Conservation (phyloP, 768 basidiomycete species). For the Suillus clintonianus region DNA sequence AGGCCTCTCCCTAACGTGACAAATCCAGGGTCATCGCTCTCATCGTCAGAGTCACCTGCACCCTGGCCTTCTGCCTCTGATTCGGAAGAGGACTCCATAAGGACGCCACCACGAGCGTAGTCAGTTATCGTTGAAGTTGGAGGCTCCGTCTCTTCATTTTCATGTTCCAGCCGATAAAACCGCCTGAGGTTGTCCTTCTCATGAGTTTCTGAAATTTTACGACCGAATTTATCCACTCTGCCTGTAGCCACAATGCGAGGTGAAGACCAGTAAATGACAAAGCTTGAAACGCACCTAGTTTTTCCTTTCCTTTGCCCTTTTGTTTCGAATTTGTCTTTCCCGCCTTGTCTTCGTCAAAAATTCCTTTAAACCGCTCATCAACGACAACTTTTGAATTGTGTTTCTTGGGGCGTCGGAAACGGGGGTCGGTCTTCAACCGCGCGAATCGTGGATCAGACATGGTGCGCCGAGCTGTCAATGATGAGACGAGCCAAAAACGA, state of each 20-base stretch:
- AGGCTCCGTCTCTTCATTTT: constrained; percentile 34
- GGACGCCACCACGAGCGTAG: constrained; percentile 86
- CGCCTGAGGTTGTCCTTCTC: constrained; percentile 75
- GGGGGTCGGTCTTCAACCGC: constrained; percentile 85
- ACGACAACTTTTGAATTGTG: constrained; percentile 80
- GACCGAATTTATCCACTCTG: constrained; percentile 89
- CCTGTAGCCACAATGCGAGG: constrained; percentile 30
- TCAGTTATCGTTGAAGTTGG: constrained; percentile 44
- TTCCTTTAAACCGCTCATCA: constrained; percentile 87
- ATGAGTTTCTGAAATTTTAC: constrained; percentile 63
- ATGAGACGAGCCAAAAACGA: not conserved
- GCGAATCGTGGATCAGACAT: constrained; percentile 91
- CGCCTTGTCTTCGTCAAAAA: constrained; percentile 52
- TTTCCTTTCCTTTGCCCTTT: constrained; percentile 26
- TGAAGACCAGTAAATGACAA: not conserved
- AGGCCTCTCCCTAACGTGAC: constrained; percentile 52
- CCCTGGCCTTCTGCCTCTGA: constrained; percentile 6
- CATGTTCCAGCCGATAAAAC: constrained; percentile 74
- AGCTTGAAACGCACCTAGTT: constrained; percentile 10
- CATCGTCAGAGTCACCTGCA: constrained; percentile 39
- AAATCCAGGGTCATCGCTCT: constrained; percentile 49
- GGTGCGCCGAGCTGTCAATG: not conserved
- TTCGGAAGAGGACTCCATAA: constrained; percentile 84
- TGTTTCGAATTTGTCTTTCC: constrained; percentile 41
- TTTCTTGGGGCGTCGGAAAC: constrained; percentile 86